Conservation (phyloP, 148 eudicot genomes). For the Spergularia bocconei region DNA sequence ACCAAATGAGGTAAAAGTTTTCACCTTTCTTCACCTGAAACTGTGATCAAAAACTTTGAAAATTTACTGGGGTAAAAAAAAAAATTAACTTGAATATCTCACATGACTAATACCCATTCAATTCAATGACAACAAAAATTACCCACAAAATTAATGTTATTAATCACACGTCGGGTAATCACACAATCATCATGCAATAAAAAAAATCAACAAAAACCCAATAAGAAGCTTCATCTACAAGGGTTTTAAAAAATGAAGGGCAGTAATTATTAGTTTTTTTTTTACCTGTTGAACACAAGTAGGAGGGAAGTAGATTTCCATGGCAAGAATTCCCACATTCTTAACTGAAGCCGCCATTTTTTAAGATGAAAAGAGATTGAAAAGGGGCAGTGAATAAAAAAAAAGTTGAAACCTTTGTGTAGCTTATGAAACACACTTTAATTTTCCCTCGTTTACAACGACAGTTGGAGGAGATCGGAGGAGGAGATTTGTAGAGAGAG, state of each 20-base stretch:
- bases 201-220: neutral
- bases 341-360: slow-evolving; percentile 32
- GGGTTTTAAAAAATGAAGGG: neutral
- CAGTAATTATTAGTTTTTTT: neutral
- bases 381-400: neutral
- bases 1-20: neutral
- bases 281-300: slow-evolving; percentile 87
- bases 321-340: slow-evolving; percentile 94
- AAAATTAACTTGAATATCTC: neutral
- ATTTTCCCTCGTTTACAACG: slow-evolving; percentile 26
- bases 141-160: neutral
- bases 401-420: neutral
- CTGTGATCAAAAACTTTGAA: neutral
- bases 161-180: neutral
- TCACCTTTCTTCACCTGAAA: neutral
- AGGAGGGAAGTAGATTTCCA: slow-evolving; percentile 98
- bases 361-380: neutral
- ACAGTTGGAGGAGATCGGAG: neutral
- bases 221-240: slow-evolving; percentile 2
- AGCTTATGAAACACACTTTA: neutral
- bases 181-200: neutral
- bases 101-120: neutral
- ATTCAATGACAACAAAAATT: neutral
- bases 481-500: neutral
- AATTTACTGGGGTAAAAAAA: neutral